Evolutionary conservation across 208 protist species (phyloP).

Genomic region (Perkinsela sp.): DNA sequence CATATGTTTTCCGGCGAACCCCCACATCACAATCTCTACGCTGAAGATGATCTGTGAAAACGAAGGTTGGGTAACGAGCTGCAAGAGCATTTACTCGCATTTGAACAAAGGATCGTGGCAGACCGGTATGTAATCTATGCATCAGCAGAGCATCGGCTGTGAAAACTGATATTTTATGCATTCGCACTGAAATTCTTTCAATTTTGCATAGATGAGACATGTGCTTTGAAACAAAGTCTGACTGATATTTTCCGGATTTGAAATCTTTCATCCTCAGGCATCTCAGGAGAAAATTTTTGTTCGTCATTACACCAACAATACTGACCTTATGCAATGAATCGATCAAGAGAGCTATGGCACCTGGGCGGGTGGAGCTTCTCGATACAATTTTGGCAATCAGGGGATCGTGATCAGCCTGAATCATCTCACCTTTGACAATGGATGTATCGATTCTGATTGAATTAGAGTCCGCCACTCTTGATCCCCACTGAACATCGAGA

Average conservation of each 20-base stretch:
- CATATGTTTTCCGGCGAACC: no score
- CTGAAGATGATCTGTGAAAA: no score
- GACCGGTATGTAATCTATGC: no score
- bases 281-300: constrained; percentile 41
- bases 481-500: constrained; percentile 11
- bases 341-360: constrained; percentile 26
- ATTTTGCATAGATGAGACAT: no score
- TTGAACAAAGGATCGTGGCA: no score
- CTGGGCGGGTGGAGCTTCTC: constrained; percentile 35
- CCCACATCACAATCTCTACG: no score
- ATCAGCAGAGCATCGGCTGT: no score
- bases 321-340: constrained; percentile 41
- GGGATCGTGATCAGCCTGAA: constrained; percentile 80
- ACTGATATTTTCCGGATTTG: constrained; percentile 22
- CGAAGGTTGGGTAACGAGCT: no score
- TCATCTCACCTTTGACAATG: constrained; percentile 28
- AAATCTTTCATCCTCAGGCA: constrained; percentile 26
- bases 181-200: no score
- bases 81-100: no score
- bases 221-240: constrained; percentile 64
- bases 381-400: constrained; percentile 88
- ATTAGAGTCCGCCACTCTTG: constrained; percentile 7
- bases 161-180: no score
- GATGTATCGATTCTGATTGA: constrained; percentile 44
- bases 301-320: constrained; percentile 63